These are phyloP conservation scores for Tetrahymena borealis DNA, from an alignment of 73 alveolate species.

Conservation along the genomic window DNA sequence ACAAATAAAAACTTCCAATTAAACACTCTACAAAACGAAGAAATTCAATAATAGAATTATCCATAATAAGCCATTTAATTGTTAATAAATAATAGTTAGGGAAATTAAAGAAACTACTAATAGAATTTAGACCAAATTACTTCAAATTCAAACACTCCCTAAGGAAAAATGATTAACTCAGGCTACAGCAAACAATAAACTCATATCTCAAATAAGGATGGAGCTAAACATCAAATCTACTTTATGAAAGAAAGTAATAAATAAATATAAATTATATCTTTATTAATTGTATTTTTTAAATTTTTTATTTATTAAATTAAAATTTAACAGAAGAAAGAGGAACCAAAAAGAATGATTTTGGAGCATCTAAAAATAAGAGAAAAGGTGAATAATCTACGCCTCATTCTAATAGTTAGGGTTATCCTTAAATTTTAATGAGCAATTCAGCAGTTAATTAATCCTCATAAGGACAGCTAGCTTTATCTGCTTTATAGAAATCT, in stretches of 20 bases:
- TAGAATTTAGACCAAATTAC: background rate
- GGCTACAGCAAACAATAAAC: background rate
- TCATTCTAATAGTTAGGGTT: background rate
- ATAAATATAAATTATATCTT: background rate
- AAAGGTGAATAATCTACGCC: background rate
- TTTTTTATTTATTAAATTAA: background rate
- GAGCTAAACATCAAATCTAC: background rate
- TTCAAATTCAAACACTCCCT: background rate
- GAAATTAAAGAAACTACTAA: background rate
- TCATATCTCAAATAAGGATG: background rate
- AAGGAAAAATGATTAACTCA: background rate
- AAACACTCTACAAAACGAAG: background rate
- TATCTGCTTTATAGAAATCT: background rate
- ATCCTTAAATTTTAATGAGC: background rate
- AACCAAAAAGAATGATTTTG: background rate
- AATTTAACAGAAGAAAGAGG: background rate
- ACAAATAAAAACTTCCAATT: background rate
- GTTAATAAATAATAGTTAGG: background rate
- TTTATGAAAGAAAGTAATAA: background rate
- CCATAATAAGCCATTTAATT: background rate
- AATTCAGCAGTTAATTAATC: background rate
- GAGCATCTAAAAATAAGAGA: background rate
- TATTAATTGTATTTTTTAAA: no score
- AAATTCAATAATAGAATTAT: background rate
- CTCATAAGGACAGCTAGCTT: background rate